Conservation (phyloP, 106 monocot species). For the Vanilla planifolia region DNA sequence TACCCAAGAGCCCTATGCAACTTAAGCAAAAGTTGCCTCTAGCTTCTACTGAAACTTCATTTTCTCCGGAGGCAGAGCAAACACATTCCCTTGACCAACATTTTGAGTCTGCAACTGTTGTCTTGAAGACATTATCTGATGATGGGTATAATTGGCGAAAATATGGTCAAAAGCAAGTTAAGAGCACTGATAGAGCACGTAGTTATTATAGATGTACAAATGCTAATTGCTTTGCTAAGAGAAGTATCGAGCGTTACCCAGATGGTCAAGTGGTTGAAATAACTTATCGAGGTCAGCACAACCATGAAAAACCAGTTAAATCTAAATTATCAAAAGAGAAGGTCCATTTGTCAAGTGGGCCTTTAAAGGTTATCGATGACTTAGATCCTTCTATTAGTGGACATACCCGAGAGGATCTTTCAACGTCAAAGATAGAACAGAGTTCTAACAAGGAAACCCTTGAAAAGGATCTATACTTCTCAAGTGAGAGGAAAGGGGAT, state of each 20-base stretch:
- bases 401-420: conserved; percentile 5
- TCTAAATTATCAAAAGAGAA: conserved; percentile 6
- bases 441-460: conserved; percentile 11
- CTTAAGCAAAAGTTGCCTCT: neutral
- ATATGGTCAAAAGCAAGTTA: conserved; percentile 23
- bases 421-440: conserved; percentile 7
- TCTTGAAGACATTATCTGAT: conserved; percentile 4
- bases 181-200: conserved; percentile 15
- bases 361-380: conserved; percentile 1
- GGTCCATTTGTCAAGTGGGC: conserved; percentile 3
- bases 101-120: conserved; percentile 4
- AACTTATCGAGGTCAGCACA: conserved; percentile 15
- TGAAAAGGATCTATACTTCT: conserved; percentile 39
- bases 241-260: conserved; percentile 10
- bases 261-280: conserved; percentile 16
- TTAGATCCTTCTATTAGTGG: neutral
- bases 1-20: neutral
- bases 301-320: conserved; percentile 16
- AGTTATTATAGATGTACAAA: conserved; percentile 21
- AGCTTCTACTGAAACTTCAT: neutral
- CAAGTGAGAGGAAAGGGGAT: conserved; percentile 90
- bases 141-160: conserved; percentile 23
- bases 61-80: neutral
- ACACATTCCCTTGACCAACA: neutral
- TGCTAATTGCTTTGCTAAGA: conserved; percentile 12